These are phyloP conservation scores for Neohortaea acidophila DNA, from an alignment of 495 filamentous ascomycete genomes.

Conservation along the genomic window DNA sequence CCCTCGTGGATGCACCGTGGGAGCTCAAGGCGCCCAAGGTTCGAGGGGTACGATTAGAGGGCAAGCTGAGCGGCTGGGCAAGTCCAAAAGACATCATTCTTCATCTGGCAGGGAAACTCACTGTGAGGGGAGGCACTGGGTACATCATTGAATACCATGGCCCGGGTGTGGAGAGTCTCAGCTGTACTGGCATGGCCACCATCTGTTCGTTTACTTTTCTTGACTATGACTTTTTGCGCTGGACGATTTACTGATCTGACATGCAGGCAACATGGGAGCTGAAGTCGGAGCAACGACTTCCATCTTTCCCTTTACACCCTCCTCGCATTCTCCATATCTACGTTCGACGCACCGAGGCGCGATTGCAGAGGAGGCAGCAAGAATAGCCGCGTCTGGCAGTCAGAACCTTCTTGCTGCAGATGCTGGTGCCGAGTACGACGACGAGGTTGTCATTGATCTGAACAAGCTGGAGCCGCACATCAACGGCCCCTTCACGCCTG, in stretches of 20 bases:
- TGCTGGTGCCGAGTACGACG: slow-evolving; percentile 67
- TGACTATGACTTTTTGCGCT: too few species aligned
- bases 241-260: slow-evolving; percentile 51
- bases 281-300: slow-evolving; percentile 96
- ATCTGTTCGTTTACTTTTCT: too few species aligned
- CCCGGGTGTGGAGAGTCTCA: slow-evolving; percentile 73
- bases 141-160: slow-evolving; percentile 90
- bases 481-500: slow-evolving; percentile 93
- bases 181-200: slow-evolving; percentile 85
- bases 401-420: slow-evolving; percentile 58
- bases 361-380: slow-evolving; percentile 49
- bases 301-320: slow-evolving; percentile 63
- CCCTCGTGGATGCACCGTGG: slow-evolving; percentile 90
- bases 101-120: slow-evolving; percentile 73
- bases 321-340: slow-evolving; percentile 59
- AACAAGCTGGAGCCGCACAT: slow-evolving; percentile 87
- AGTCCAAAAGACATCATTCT: slow-evolving; percentile 92
- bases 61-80: slow-evolving; percentile 76
- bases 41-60: slow-evolving; percentile 72
- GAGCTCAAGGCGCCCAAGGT: slow-evolving; percentile 88
- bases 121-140: slow-evolving; percentile 87
- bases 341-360: slow-evolving; percentile 63
- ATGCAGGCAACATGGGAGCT: slow-evolving; percentile 55
- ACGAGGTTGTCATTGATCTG: slow-evolving; percentile 82
- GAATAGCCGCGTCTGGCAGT: slow-evolving; percentile 26